Conservation (phyloP, 2,329 filamentous ascomycete genomes). For the Cytospora mali region DNA sequence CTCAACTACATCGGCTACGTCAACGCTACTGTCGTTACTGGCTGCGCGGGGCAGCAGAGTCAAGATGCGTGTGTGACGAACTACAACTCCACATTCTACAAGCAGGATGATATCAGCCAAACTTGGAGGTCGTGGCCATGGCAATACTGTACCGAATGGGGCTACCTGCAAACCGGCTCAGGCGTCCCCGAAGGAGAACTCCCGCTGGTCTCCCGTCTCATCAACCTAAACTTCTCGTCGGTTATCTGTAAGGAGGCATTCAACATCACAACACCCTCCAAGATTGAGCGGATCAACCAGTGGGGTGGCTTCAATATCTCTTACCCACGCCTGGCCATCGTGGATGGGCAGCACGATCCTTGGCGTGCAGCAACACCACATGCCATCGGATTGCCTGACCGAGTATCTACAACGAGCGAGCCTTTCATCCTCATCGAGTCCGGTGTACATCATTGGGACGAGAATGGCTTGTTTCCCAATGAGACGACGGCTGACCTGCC, state of each 20-base stretch:
- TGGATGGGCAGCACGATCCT: slow-evolving; percentile 79
- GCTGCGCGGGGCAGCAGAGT: slow-evolving; percentile 29
- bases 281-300: slow-evolving; percentile 71
- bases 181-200: slow-evolving; percentile 65
- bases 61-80: slow-evolving; percentile 45
- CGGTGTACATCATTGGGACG: slow-evolving; percentile 84
- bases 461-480: slow-evolving; percentile 67
- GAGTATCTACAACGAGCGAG: slow-evolving; percentile 63
- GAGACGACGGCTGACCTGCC: slow-evolving; percentile 62
- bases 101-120: slow-evolving; percentile 41
- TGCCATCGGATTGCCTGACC: slow-evolving; percentile 58
- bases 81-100: slow-evolving; percentile 40
- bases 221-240: slow-evolving; percentile 65
- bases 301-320: slow-evolving; percentile 73
- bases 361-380: slow-evolving; percentile 78
- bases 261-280: slow-evolving; percentile 65
- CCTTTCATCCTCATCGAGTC: slow-evolving; percentile 73
- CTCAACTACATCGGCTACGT: slow-evolving; percentile 57
- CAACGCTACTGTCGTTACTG: slow-evolving; percentile 35
- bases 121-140: slow-evolving; percentile 53
- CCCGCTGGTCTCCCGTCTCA: slow-evolving; percentile 71
- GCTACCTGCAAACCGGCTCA: slow-evolving; percentile 74
- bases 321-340: slow-evolving; percentile 73
- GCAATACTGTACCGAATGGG: slow-evolving; percentile 68
- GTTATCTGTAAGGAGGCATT: slow-evolving; percentile 68